Base-by-base conservation (phyloP, 2,329 filamentous ascomycete genomes). In the Escovopsis sp. region DNA sequence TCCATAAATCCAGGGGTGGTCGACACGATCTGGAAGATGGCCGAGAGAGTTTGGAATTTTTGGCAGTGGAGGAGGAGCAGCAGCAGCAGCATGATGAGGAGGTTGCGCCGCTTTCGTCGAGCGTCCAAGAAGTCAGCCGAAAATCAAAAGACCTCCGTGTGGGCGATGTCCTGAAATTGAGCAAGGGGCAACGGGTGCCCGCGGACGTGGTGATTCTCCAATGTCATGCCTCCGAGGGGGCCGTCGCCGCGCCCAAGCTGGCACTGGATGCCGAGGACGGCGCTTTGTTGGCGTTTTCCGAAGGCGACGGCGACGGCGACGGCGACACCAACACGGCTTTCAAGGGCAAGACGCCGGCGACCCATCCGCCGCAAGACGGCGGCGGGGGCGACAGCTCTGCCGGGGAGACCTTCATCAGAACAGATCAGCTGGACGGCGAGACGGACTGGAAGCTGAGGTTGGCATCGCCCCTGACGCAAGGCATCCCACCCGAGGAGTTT, bases 391-490 rank as follows among this genome's bases (percentile, higher is more conserved):
- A 54, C 39, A 62, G 64, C 15, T 63, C 72, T n/a, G 69, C 71
- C 26, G 87, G 87, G 26, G 93, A 98, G 62, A 89, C 89, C 0
- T 98, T 98, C 55, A 96, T 98, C 56, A 77, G 91, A 46, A 98
- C 93, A 2, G 91, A 98, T 60, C 91, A 98, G 58, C 72, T 98
- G 9, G 91, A 98, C 55, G 91, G 91, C 52, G 91, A 98, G 64
- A 98, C 91, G 0, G 91, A 98, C 57, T 98, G 91, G 93, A 98
- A 98, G 63, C 68, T 98, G 44, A 80, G 93, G 28, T 63, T 96
- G 33, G 87, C 91, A 1, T 91, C 87, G 11, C 77, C 85, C 0
- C 63, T 96, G 26, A 89, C 88, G 1, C 91, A 98, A 56, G 73
- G 68, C n/a, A 66, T 98, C 18, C 64, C 78, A 0, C 64, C 80